Conservation (phyloP, 2,329 filamentous ascomycete genomes). For the Elsinoe arachidis region DNA sequence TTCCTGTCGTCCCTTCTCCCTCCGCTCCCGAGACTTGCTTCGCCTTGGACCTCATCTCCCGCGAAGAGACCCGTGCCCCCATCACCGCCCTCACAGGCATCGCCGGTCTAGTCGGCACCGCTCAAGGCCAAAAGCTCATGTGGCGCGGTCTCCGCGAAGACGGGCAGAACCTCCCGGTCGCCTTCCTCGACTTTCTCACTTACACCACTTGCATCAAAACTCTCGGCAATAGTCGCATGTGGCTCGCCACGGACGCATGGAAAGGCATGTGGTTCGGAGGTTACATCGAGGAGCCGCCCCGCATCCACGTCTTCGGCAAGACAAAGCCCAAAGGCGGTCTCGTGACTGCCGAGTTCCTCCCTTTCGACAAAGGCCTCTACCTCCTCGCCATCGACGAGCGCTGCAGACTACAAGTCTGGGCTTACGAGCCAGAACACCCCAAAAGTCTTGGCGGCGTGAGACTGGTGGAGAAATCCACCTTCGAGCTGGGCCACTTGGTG, state of each 20-base stretch:
- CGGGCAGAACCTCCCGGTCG: conserved; percentile 81
- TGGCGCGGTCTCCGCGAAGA: conserved; percentile 93
- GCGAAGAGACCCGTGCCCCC: conserved; percentile 85
- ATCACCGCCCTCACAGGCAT: conserved; percentile 79
- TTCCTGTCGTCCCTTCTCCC: conserved; percentile 83
- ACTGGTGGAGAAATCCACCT: conserved; percentile 77
- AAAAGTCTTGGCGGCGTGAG: conserved; percentile 85
- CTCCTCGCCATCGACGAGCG: conserved; percentile 78
- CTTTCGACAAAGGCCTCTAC: conserved; percentile 72
- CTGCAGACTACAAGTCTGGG: conserved; percentile 76
- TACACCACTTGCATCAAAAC: conserved; percentile 82
- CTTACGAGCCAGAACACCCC: conserved; percentile 93
- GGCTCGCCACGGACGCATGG: conserved; percentile 78
- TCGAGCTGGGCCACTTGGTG: conserved; percentile 74
- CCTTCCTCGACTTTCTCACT: conserved; percentile 96
- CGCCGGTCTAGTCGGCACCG: conserved; percentile 82
- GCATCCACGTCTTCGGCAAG: conserved; percentile 87
- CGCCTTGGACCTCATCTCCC: conserved; percentile 74
- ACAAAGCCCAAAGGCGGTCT: conserved; percentile 70
- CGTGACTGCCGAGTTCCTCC: conserved; percentile 76
- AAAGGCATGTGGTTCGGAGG: conserved; percentile 95
- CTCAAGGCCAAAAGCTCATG: conserved; percentile 93
- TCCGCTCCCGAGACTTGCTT: conserved; percentile 76
- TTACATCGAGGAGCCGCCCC: conserved; percentile 94
- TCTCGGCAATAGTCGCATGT: conserved; percentile 73